phyloP scores from a whole-genome alignment of 2,329 filamentous ascomycete genomes.

The Rhexocercosporidium sp. region DNA sequence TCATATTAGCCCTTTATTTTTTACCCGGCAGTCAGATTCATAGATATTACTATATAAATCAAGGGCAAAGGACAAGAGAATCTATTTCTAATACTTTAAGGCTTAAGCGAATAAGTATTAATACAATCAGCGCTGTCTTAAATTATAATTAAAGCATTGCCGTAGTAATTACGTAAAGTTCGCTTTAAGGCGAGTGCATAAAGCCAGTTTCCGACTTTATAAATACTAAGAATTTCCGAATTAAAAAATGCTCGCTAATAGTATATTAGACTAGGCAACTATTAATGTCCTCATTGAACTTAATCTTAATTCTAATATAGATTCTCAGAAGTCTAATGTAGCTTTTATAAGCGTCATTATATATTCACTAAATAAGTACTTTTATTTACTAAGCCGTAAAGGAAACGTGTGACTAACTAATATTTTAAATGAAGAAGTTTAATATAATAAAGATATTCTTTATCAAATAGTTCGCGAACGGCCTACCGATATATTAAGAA shows the following conservation, averaged over 20 bases:
- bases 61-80: too few relatives aligned
- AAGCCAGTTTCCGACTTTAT: neutral
- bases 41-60: too few relatives aligned
- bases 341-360: neutral
- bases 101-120: neutral
- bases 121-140: neutral
- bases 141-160: neutral
- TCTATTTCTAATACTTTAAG: neutral
- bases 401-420: neutral
- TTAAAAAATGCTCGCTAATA: neutral
- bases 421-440: neutral
- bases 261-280: neutral
- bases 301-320: neutral
- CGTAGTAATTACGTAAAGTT: neutral
- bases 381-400: neutral
- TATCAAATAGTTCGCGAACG: conserved; percentile 5
- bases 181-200: neutral
- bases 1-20: too few relatives aligned
- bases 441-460: conserved; percentile 11
- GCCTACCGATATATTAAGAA: conserved; percentile 11
- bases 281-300: neutral
- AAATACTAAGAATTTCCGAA: neutral
- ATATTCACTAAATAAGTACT: neutral
- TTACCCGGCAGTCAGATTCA: too few relatives aligned
- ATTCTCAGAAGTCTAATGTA: neutral